Evolutionary conservation across 2,329 filamentous ascomycete species (phyloP).

Genomic region (Parastagonospora nodorum): DNA sequence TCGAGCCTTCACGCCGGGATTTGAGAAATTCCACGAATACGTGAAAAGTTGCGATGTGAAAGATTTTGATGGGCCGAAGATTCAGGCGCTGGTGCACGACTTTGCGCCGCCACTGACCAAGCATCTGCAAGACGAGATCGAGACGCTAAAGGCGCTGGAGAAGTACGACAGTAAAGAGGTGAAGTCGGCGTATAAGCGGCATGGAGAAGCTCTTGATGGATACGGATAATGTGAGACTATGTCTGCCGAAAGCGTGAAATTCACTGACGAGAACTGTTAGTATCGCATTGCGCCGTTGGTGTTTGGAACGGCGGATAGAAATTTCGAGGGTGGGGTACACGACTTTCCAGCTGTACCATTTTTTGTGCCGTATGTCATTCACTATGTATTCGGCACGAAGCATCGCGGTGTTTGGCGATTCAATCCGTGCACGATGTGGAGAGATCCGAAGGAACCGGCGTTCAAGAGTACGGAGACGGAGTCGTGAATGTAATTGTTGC

Average conservation of each 20-base stretch:
- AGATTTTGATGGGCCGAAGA: background rate
- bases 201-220: slow-evolving; percentile 3
- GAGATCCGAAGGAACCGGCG: too few relatives aligned
- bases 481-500: too few relatives aligned
- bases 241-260: background rate
- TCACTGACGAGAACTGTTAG: background rate
- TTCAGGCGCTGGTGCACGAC: slow-evolving; percentile 16
- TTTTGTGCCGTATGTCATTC: slow-evolving; percentile 42
- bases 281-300: slow-evolving; percentile 36
- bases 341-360: slow-evolving; percentile 42
- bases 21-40: slow-evolving; percentile 45
- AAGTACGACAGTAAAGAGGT: slow-evolving; percentile 14
- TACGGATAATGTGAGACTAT: background rate
- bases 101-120: slow-evolving; percentile 19
- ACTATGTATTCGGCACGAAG: slow-evolving; percentile 37
- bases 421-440: slow-evolving; percentile 29
- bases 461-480: too few relatives aligned
- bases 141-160: slow-evolving; percentile 19
- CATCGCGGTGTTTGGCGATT: slow-evolving; percentile 42
- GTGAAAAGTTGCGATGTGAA: slow-evolving; percentile 4
- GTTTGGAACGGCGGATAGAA: slow-evolving; percentile 41
- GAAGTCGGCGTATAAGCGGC: slow-evolving; percentile 1
- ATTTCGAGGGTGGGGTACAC: slow-evolving; percentile 33
- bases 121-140: slow-evolving; percentile 29
- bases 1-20: slow-evolving; percentile 59